Evolutionary conservation across 208 protist genomes (phyloP).

Genomic region (Kentomonas sorsogonicus): DNA sequence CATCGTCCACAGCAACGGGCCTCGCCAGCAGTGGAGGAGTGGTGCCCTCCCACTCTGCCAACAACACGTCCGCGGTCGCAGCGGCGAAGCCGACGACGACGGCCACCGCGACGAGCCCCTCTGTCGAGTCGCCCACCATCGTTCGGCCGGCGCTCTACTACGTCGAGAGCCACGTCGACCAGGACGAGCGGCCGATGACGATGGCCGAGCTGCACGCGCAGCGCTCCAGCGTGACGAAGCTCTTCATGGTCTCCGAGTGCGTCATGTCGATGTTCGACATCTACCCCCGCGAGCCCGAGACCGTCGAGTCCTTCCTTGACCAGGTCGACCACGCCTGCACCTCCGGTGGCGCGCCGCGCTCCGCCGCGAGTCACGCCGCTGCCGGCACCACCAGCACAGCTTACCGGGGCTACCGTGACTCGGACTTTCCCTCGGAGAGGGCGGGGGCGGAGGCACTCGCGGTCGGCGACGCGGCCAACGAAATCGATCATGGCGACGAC

Average conservation of each 20-base stretch:
- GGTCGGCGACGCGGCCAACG: no score
- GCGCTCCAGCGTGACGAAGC: slow-evolving; percentile 72
- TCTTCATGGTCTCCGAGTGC: slow-evolving; percentile 76
- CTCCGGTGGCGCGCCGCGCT: no score
- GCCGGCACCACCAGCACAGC: not conserved
- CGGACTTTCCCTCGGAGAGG: no score
- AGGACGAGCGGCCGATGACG: slow-evolving; percentile 13
- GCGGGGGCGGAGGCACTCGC: no score
- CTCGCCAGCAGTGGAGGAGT: no score
- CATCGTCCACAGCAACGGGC: no score
- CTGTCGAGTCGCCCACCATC: not conserved
- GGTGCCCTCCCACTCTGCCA: no score
- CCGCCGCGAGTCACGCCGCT: not conserved
- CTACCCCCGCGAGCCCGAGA: slow-evolving; percentile 30
- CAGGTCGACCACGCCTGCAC: slow-evolving; percentile 38
- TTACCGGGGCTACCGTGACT: not conserved
- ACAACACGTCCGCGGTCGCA: no score
- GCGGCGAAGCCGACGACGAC: no score
- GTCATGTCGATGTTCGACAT: slow-evolving; percentile 64
- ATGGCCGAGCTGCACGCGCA: slow-evolving; percentile 57
- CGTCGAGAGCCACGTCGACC: slow-evolving; percentile 16
- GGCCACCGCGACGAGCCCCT: not conserved
- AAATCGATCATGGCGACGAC: no score
- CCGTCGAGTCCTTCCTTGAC: slow-evolving; percentile 49
- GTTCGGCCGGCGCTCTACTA: slow-evolving; percentile 25